Base-by-base conservation (phyloP, 2,329 filamentous ascomycete species). In the Colletotrichum incanum region DNA sequence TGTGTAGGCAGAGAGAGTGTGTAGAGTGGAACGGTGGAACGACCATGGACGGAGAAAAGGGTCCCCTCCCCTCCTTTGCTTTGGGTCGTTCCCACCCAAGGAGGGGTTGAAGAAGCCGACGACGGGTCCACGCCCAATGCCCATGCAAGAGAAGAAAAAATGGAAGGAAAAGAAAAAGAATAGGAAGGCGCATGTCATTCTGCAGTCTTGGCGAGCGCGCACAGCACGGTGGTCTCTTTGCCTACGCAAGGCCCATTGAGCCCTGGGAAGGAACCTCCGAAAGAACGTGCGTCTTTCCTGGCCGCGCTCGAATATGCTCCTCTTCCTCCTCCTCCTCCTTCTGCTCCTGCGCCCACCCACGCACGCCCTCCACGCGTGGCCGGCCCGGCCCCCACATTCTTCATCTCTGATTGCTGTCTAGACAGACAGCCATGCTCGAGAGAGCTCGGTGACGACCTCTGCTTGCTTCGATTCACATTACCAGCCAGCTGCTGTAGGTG, bases 81-180 rank as follows among this genome's bases (percentile, higher is more conserved):
- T 41, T 8, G 4, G 14, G 28, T 41, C 14, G 14, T 20, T 43
- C 16, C 39, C 39, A 14, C 39, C 54, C 9, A 56, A 20, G 7
- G 64, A 64, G 65, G 64, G 71, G 58, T 72, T 60, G 75, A 76
- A 55, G 72, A 76, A 54, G 74, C 68, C 26, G 71, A 75, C 34
- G 77, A 76, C 37, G 72, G 64, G 69, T 67, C 54, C 54, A 56
- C 54, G n/a, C 20, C 45, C 23, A 49, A 63, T 61, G 55, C 61
- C 26, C 43, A 66, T 63, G 65, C 65, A 68, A 55, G 12, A 71
- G 58, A 70, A 71, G 62, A 37, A 37, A 37, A 37, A 37, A 37
- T 37, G 34, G 34, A 37, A 37, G 34, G 34, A 37, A 37, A 9
- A 55, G 41, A 55, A 68, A 54, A 50, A 47, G 49, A 72, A 34